Conservation (phyloP, 2,329 filamentous ascomycete species). For the Cladophialophora bantiana region DNA sequence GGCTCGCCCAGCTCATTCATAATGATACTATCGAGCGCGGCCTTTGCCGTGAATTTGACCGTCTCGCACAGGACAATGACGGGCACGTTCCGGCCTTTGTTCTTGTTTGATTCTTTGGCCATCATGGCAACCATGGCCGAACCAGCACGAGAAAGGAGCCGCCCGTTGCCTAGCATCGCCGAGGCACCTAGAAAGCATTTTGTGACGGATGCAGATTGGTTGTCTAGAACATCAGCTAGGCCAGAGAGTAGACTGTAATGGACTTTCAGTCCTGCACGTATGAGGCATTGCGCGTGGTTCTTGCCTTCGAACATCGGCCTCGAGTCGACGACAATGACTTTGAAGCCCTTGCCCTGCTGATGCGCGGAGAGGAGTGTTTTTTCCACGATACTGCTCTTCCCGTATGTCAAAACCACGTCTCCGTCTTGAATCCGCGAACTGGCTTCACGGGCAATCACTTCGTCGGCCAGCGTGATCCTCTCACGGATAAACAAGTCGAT, state of each 20-base stretch:
- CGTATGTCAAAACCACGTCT: constrained; percentile 86
- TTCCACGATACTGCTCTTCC: constrained; percentile 84
- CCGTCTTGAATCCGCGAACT: constrained; percentile 77
- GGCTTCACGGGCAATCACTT: constrained; percentile 81
- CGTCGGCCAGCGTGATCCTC: constrained; percentile 84
- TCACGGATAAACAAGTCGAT: constrained; percentile 93
- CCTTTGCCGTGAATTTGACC: constrained; percentile 90
- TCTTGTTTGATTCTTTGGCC: constrained; percentile 66
- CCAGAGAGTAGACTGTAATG: constrained; percentile 83
- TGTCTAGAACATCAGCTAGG: constrained; percentile 72
- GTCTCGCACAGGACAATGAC: constrained; percentile 93
- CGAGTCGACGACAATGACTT: constrained; percentile 83
- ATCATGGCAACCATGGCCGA: constrained; percentile 87
- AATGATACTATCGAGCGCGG: constrained; percentile 89
- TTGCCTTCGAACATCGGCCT: constrained; percentile 74
- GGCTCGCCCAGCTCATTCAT: constrained; percentile 89
- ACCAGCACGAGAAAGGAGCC: constrained; percentile 85
- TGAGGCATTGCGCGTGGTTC: constrained; percentile 74
- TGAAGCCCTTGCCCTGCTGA: constrained; percentile 73
- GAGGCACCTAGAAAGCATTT: constrained; percentile 86
- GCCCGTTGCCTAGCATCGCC: constrained; percentile 93
- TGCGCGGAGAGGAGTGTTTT: constrained; percentile 76
- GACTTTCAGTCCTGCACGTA: constrained; percentile 73
- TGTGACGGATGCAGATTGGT: constrained; percentile 61
- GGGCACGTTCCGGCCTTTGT: constrained; percentile 66